These are phyloP conservation scores for Proteromonas lacertae DNA, from an alignment of 352 stramenopile species.

Conservation along the genomic window DNA sequence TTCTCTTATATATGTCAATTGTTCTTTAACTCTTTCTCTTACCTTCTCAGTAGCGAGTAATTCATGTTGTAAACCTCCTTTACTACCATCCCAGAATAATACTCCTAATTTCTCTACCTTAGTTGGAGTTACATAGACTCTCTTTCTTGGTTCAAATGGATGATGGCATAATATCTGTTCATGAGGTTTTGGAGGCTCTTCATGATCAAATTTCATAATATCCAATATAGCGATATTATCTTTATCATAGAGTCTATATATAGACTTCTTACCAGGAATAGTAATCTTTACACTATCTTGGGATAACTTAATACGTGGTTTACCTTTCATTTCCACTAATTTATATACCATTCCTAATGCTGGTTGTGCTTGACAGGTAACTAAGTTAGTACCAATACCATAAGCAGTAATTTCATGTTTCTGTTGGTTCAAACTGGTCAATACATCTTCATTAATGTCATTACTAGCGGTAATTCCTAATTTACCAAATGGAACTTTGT, in stretches of 20 bases:
- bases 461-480: conserved; percentile 77
- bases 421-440: conserved; percentile 68
- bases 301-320: conserved; percentile 83
- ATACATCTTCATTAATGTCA: conserved; percentile 82
- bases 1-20: conserved; percentile 58
- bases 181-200: conserved; percentile 6
- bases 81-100: conserved; percentile 2
- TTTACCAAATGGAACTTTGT: conserved; percentile 6
- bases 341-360: conserved; percentile 94
- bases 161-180: conserved; percentile 49
- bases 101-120: conserved; percentile 26
- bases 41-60: conserved; percentile 1
- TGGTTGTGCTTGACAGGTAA: conserved; percentile 91
- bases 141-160: conserved; percentile 68
- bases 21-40: conserved; percentile 34
- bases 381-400: conserved; percentile 23
- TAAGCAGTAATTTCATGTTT: conserved; percentile 29
- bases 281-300: conserved; percentile 76
- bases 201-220: conserved; percentile 17
- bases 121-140: conserved; percentile 57
- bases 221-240: background rate
- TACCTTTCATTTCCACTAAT: conserved; percentile 74
- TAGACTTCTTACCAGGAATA: conserved; percentile 12
- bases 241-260: conserved; percentile 1
- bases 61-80: conserved; percentile 1